phyloP scores from a whole-genome alignment of 2,329 filamentous ascomycete species.

The Colletotrichum sp. region DNA sequence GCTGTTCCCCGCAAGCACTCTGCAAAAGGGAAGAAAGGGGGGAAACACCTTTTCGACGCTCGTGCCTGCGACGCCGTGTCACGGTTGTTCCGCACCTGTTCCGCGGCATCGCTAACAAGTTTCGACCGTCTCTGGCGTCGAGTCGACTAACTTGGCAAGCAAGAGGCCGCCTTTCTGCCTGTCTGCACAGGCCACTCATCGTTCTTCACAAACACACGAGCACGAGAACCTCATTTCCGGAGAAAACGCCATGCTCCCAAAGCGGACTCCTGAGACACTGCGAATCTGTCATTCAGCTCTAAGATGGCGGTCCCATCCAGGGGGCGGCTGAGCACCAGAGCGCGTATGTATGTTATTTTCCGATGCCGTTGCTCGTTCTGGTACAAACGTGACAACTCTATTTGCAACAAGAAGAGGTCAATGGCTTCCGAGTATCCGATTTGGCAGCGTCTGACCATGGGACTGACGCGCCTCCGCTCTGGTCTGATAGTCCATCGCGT shows the following conservation, averaged over 20 bases:
- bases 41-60: not conserved
- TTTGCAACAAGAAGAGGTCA: not conserved
- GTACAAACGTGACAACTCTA: not conserved
- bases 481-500: not conserved
- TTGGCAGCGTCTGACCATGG: not conserved
- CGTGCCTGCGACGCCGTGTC: not conserved
- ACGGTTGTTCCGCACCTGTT: not conserved
- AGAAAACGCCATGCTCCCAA: constrained; percentile 1
- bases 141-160: not conserved
- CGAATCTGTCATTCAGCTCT: not conserved
- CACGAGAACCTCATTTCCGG: constrained; percentile 11
- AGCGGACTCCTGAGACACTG: constrained; percentile 1
- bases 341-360: not conserved
- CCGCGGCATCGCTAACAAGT: not conserved
- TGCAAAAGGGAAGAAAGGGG: not conserved
- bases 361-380: not conserved
- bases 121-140: not conserved
- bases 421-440: not conserved
- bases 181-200: not conserved
- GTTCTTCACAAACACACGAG: not conserved
- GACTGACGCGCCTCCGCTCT: not conserved
- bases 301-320: not conserved
- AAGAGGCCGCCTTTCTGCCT: not conserved
- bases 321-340: not conserved
- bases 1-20: not conserved